Evolutionary conservation across 1,284 basidiomycete species (phyloP), one percentile per base, ranked within the genome.

Genomic region (Ceratobasidium sp.): DNA sequence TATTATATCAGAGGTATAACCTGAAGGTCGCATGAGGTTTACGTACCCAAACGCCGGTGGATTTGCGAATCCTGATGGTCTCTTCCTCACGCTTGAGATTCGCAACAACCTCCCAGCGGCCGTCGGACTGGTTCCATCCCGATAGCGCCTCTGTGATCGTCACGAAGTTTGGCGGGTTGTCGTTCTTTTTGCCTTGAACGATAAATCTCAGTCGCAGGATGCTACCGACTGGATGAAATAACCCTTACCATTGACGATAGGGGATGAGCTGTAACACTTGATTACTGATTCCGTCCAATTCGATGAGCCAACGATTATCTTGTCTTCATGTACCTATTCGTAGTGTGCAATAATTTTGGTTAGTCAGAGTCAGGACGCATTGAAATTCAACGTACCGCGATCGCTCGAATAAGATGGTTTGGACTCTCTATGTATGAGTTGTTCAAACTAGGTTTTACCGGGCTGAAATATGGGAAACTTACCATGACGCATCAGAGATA

Each of bases 401-500:
- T 61, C 28, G 15, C 28, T 15, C 59, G 59, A 61, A 61, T 38
- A 38, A 38, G 12, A 13, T 38, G 59, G 10, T 26, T 61, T 33
- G 15, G 7, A 3, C 38, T n/a, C 28, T 61, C 59, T 59, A 17
- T 59, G 20, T 28, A 13, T 28, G 17, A 38, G 5, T 7, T 28
- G 28, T 26, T 59, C 20, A 26, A 38, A 3, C 17, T 13, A 38
- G 23, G 12, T 38, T 17, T 10, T 59, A 10, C 10, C 10, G 9
- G 10, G 10, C 6, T 28, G 57, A 26, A 28, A 59, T 26, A 17
- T n/a, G 9, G 6, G 13, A 13, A n/a, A 5, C 59, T 33, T 61
- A 61, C 59, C 59, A 28, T 61, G 59, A 3, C 59, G 59, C 28
- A 61, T 61, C 17, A 61, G 20, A 12, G 59, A 61, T 28, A 61